These are phyloP conservation scores for Lasiodiplodia citricola DNA, from an alignment of 2,329 filamentous ascomycete genomes.

Conservation along the genomic window DNA sequence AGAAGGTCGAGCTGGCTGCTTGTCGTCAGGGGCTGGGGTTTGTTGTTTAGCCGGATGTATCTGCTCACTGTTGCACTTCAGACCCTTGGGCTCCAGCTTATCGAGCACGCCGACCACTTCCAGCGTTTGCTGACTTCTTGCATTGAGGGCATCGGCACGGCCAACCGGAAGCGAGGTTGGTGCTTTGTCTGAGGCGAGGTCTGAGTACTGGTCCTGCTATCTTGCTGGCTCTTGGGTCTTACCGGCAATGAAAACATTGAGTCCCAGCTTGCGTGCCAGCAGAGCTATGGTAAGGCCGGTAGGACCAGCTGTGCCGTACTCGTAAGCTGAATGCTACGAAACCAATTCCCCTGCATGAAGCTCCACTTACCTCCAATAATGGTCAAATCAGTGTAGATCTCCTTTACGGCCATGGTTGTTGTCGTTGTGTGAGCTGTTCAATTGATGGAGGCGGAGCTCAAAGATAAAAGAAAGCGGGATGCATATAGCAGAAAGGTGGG, in stretches of 20 bases:
- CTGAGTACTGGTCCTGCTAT: background rate
- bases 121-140: slow-evolving; percentile 56
- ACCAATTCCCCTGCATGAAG: background rate
- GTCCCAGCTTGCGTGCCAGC: slow-evolving; percentile 49
- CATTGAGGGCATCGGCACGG: slow-evolving; percentile 56
- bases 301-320: slow-evolving; percentile 46
- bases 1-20: slow-evolving; percentile 55
- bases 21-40: background rate
- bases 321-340: background rate
- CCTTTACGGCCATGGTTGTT: slow-evolving; percentile 19
- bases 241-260: slow-evolving; percentile 47
- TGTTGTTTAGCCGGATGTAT: background rate
- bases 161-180: slow-evolving; percentile 47
- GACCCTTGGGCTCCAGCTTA: slow-evolving; percentile 49
- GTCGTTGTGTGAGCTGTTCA: background rate
- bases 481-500: background rate
- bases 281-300: slow-evolving; percentile 55
- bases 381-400: slow-evolving; percentile 18
- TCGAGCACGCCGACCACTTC: slow-evolving; percentile 53
- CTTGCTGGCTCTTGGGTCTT: background rate
- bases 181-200: slow-evolving; percentile 11
- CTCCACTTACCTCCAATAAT: slow-evolving; percentile 31
- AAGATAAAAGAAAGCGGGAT: background rate
- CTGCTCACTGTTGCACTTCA: slow-evolving; percentile 57
- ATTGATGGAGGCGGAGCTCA: background rate